phyloP scores from a whole-genome alignment of 2,329 filamentous ascomycete genomes.

The Pyricularia pennisetigena region DNA sequence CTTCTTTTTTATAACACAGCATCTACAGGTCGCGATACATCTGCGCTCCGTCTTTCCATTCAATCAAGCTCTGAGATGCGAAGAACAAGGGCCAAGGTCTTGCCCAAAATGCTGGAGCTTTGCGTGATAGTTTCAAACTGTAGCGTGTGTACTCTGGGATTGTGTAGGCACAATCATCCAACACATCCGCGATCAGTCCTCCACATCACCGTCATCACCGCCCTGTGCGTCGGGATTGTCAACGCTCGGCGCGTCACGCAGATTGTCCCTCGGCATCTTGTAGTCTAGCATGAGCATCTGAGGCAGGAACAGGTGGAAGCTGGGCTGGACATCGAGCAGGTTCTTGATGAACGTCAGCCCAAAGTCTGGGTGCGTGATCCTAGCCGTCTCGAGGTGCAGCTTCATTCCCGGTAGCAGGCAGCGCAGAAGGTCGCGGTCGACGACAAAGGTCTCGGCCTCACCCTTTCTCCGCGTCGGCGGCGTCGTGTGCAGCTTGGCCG shows the following conservation, averaged over 20 bases:
- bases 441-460: slow-evolving; percentile 34
- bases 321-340: slow-evolving; percentile 43
- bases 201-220: background rate
- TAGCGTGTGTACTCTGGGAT: background rate
- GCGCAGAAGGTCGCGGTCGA: slow-evolving; percentile 30
- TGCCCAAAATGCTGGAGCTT: background rate
- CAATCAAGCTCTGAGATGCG: background rate
- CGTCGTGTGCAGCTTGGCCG: slow-evolving; percentile 16
- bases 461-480: slow-evolving; percentile 26
- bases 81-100: background rate
- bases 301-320: slow-evolving; percentile 54
- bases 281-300: slow-evolving; percentile 62
- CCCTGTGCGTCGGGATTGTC: slow-evolving; percentile 23
- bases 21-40: background rate
- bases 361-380: slow-evolving; percentile 30
- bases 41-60: background rate
- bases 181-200: background rate
- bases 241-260: slow-evolving; percentile 35
- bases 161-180: background rate
- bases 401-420: slow-evolving; percentile 40
- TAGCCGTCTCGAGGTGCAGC: slow-evolving; percentile 39
- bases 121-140: background rate
- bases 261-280: slow-evolving; percentile 42
- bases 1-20: background rate
- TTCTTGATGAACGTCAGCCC: slow-evolving; percentile 57